These are phyloP conservation scores for Nissolia schottii DNA, from an alignment of 306 rosid genomes.

Conservation along the genomic window DNA sequence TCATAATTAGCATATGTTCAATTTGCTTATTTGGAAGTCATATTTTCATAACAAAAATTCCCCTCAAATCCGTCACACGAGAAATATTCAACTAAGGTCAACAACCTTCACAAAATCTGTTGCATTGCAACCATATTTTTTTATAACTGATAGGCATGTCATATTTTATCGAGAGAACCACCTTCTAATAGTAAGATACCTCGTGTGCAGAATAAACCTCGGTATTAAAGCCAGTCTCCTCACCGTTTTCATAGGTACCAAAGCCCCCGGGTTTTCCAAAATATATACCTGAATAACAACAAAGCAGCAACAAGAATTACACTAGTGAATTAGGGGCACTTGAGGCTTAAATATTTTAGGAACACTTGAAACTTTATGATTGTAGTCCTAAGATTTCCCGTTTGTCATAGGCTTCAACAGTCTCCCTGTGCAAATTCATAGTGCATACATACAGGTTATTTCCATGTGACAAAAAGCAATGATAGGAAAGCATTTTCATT, in stretches of 20 bases:
- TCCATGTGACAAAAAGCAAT: neutral
- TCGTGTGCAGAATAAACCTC: slow-evolving; percentile 71
- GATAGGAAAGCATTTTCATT: neutral
- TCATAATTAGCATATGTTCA: neutral
- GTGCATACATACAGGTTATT: neutral
- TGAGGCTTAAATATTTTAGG: neutral
- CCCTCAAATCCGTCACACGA: neutral
- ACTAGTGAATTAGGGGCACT: neutral
- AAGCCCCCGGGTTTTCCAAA: slow-evolving; percentile 92
- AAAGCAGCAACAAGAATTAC: slow-evolving; percentile 8
- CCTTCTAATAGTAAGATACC: slow-evolving; percentile 38
- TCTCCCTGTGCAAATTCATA: neutral
- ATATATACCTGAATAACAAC: slow-evolving; percentile 62
- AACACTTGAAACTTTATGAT: neutral
- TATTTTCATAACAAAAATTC: neutral
- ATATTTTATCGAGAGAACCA: neutral
- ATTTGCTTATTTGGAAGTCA: slow-evolving; percentile 2
- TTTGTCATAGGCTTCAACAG: neutral
- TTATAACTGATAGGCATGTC: neutral
- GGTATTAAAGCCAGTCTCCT: slow-evolving; percentile 81
- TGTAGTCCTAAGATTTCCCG: neutral
- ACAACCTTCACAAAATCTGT: neutral
- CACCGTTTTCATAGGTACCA: slow-evolving; percentile 61
- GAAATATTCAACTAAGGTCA: neutral
- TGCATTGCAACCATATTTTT: neutral